These are phyloP conservation scores for Castanea sativa DNA, from an alignment of 306 rosid genomes.

Conservation along the genomic window DNA sequence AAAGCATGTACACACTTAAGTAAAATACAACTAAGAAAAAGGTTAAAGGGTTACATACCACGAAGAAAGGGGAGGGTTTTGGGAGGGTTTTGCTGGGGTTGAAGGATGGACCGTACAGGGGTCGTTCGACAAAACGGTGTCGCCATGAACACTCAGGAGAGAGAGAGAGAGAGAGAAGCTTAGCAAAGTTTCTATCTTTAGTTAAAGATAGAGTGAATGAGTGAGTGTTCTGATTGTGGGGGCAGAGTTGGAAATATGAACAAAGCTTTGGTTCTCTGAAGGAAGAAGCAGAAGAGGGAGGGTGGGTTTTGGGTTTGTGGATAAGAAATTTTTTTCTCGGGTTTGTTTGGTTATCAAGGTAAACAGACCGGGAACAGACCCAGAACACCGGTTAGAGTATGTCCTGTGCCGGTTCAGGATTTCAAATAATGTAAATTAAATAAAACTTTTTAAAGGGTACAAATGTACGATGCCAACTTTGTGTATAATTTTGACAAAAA, in stretches of 20 bases:
- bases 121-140: constrained; percentile 52
- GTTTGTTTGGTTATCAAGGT: neutral
- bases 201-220: neutral
- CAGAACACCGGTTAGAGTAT: neutral
- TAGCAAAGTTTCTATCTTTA: neutral
- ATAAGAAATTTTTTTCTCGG: neutral
- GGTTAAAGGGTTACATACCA: constrained; percentile 24
- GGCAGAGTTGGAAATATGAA: neutral
- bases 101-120: constrained; percentile 51
- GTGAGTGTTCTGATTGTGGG: neutral
- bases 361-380: neutral
- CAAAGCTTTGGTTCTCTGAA: neutral
- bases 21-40: neutral
- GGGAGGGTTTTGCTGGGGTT: constrained; percentile 39
- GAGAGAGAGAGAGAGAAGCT: neutral
- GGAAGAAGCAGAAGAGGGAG: neutral
- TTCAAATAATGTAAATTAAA: too few relatives aligned
- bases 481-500: too few relatives aligned
- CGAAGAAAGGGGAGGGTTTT: constrained; percentile 36
- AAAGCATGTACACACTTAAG: neutral
- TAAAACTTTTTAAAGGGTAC: too few relatives aligned
- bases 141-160: constrained; percentile 54
- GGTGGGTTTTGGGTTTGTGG: neutral
- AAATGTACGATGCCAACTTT: too few relatives aligned
- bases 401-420: too few relatives aligned